Base-by-base conservation (phyloP, 2,329 filamentous ascomycete genomes). In the Thielaviopsis populi region DNA sequence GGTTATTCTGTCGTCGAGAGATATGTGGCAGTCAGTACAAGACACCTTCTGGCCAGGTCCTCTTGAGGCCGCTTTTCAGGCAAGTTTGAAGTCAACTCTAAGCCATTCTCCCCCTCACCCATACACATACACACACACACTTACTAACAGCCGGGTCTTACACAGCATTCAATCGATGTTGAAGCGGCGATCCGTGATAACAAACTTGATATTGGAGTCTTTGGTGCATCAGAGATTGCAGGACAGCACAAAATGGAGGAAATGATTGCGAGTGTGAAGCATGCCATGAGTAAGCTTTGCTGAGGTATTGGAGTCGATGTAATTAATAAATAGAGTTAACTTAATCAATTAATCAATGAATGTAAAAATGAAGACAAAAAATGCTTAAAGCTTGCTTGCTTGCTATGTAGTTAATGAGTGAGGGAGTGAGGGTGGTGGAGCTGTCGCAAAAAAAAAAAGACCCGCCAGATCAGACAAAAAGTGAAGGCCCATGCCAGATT, bases 401-500 rank as follows among this genome's bases (percentile, higher is more conserved):
- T 37, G 33, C 4, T 10, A 8, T 37, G 3, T 3, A 33, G 30
- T 33, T 33, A 33, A 37, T 37, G 33, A 37, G 33, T 37, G 33
- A 10, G 1, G 33, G 8, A n/a, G n/a, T n/a, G n/a, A n/a, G n/a
- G n/a, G n/a, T n/a, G n/a, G n/a, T n/a, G n/a, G n/a, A n/a, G n/a
- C n/a, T 37, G 33, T 37, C 33, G 1, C 5, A 37, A 37, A 37
- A 37, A 37, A 37, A 37, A 37, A 7, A 7, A 37, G 33, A 37
- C 33, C 33, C 33, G 33, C 8, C 33, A 37, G 33, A 37, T 8
- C 33, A 8, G 33, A 4, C n/a, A 48, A 48, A 48, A 24, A 48
- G 2, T 48, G n/a, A 48, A 62, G 63, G 63, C 53, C 63, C 63
- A 64, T 64, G 59, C 63, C 56, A 61, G 63, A 64, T 46, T 64